phyloP scores from a whole-genome alignment of 2,329 filamentous ascomycete species.

The Uncinocarpus reesii region DNA sequence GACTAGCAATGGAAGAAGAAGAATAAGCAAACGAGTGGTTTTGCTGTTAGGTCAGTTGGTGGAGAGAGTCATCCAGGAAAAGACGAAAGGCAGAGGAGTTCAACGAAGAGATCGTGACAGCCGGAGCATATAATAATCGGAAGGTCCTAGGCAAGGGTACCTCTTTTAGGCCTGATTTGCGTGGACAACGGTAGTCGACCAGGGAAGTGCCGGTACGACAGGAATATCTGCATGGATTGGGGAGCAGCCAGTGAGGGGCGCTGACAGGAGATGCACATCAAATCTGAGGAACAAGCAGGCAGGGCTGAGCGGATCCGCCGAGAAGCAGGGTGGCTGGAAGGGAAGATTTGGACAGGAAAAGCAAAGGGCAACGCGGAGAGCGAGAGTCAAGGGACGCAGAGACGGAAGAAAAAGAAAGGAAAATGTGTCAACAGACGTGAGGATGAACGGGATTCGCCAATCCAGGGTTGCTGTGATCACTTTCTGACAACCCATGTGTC shows the following conservation, averaged over 20 bases:
- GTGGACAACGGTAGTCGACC: conserved; percentile 3
- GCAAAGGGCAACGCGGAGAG: neutral
- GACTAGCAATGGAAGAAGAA: no score
- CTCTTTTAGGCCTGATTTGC: conserved; percentile 3
- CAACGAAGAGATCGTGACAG: neutral
- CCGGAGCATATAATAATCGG: neutral
- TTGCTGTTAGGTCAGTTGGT: no score
- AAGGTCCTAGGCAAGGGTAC: neutral
- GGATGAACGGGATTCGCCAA: conserved; percentile 9
- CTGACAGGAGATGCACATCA: no score
- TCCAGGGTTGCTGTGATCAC: conserved; percentile 7
- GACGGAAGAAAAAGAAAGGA: neutral
- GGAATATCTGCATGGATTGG: conserved; percentile 4
- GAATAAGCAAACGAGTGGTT: no score
- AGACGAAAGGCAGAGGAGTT: neutral
- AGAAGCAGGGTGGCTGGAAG: conserved; percentile 11
- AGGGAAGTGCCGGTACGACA: conserved; percentile 11
- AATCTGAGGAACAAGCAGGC: conserved; percentile 7
- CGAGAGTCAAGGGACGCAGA: no score
- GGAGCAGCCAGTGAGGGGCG: conserved; percentile 8
- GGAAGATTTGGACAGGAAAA: conserved; percentile 3
- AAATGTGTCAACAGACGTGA: neutral
- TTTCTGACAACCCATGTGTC: conserved; percentile 10
- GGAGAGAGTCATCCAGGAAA: neutral
- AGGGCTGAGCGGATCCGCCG: conserved; percentile 11